Base-by-base conservation (phyloP, 1,284 basidiomycete genomes). In the Ceratobasidium papillatum region DNA sequence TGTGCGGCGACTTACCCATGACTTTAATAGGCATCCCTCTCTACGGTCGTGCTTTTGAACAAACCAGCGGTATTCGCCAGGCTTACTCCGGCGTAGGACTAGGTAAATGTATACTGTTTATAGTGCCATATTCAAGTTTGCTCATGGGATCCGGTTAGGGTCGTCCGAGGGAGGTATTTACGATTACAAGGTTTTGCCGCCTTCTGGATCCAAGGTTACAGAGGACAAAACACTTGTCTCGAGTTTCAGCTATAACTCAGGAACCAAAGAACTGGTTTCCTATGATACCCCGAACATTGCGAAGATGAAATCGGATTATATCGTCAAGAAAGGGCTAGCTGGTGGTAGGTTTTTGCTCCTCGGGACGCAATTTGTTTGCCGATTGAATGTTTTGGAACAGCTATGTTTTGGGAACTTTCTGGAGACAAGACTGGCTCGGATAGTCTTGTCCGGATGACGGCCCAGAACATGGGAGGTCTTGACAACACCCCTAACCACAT, bases 231-330 rank as follows among this genome's bases (percentile, higher is more conserved):
- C 58, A 12, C 30, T 32, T 32, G 58, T 49, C 12, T 59, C 54
- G 1, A 61, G 68, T 22, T 59, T 47, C 43, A 81, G 90, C 43
- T 71, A 71, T 41, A 49, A 95, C 80, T 81, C 89, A 47, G 81
- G 82, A 25, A 89, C 84, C 80, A 82, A 83, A 76, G 89, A 92
- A 79, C 82, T 88, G 36, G 89, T 96, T 63, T 91, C 90, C 4
- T 97, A 96, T 82, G 95, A 98, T 80, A 91, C 90, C 0, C 91
- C 91, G 1, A 83, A 88, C 76, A 90, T 95, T 76, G 90, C 89
- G 41, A 84, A 82, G 38, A 81, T 88, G 77, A 98, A 98, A 83
- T 89, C 91, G 0, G 84, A 91, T 72, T 97, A 95, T 79, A 89
- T 95, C 77, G 83, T 84, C 56, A 80, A 84, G 22, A 86, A 90